A percentile compares a stretch with the other conserved stretches of the same genome.
Evolutionary conservation across 2,329 filamentous ascomycete genomes (phyloP).

Genomic region (Paecilomyces dactylethromorphus): DNA sequence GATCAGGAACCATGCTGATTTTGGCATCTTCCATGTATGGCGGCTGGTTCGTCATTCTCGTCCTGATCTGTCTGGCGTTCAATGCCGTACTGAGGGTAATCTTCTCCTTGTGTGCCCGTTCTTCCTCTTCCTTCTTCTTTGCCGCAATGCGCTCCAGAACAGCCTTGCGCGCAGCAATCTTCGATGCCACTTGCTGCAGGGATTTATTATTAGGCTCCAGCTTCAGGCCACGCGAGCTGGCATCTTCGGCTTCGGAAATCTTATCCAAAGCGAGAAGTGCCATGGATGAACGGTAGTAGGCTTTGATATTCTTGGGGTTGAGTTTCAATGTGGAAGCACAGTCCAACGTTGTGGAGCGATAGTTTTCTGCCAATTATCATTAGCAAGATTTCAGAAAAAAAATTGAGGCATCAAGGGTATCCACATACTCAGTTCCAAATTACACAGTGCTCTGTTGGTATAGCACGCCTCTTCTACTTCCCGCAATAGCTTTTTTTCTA

Average conservation of each 20-base stretch:
- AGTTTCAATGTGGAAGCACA: slow-evolving; percentile 72
- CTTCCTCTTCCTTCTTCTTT: slow-evolving; percentile 47
- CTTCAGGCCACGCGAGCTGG: slow-evolving; percentile 64
- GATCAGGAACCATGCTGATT: slow-evolving; percentile 63
- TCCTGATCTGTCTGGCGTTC: slow-evolving; percentile 62
- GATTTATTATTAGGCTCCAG: slow-evolving; percentile 66
- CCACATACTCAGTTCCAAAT: slow-evolving; percentile 68
- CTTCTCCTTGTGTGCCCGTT: slow-evolving; percentile 46
- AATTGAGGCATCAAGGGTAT: neutral
- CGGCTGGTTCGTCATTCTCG: slow-evolving; percentile 60
- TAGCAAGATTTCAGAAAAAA: slow-evolving; percentile 7
- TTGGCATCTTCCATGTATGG: slow-evolving; percentile 84
- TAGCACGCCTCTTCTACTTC: slow-evolving; percentile 68
- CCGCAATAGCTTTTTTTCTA: slow-evolving; percentile 57
- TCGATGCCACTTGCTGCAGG: slow-evolving; percentile 55
- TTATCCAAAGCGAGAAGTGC: slow-evolving; percentile 76
- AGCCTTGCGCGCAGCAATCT: slow-evolving; percentile 56
- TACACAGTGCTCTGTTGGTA: slow-evolving; percentile 82
- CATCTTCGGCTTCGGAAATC: slow-evolving; percentile 71
- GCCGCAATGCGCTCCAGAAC: slow-evolving; percentile 51
- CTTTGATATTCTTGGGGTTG: slow-evolving; percentile 78
- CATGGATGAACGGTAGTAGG: slow-evolving; percentile 75
- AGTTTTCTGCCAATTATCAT: slow-evolving; percentile 57
- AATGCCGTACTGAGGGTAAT: slow-evolving; percentile 60
- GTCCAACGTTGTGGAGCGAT: slow-evolving; percentile 77